A percentile compares a stretch with the other conserved stretches of the same genome.
phyloP scores from a whole-genome alignment of 2,329 filamentous ascomycete species.

The Talaromyces sp. region DNA sequence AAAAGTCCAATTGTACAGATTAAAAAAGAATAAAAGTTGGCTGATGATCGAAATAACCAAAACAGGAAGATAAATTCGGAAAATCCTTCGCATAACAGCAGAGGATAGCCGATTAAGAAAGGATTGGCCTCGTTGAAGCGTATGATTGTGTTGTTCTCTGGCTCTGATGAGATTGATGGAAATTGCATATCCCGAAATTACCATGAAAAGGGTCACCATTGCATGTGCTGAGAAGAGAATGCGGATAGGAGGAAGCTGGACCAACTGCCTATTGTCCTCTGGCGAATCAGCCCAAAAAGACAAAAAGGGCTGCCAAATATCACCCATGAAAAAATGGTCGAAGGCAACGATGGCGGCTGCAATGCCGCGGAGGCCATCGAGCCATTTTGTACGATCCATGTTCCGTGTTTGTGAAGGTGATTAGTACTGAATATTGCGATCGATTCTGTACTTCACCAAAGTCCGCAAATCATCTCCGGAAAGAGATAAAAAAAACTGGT shows the following conservation, averaged over 20 bases:
- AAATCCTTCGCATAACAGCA: constrained; percentile 21
- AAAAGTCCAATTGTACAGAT: constrained; percentile 23
- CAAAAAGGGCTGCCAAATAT: constrained; percentile 22
- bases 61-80: constrained; percentile 25
- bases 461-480: not conserved
- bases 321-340: constrained; percentile 26
- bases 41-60: constrained; percentile 20
- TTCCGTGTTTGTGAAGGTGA: not conserved
- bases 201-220: constrained; percentile 54
- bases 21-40: constrained; percentile 23
- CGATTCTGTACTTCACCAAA: not conserved
- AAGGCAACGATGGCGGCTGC: constrained; percentile 28
- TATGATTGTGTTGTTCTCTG: not conserved
- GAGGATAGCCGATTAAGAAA: constrained; percentile 21
- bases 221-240: constrained; percentile 37
- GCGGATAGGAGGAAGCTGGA: constrained; percentile 40
- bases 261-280: constrained; percentile 20
- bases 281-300: constrained; percentile 25
- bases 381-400: constrained; percentile 22
- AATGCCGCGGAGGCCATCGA: constrained; percentile 29
- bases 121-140: constrained; percentile 12
- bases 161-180: constrained; percentile 48
- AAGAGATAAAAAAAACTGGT: not conserved
- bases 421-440: not conserved
- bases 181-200: constrained; percentile 59